phyloP scores from a whole-genome alignment of 768 basidiomycete genomes.

The Steccherinum ochraceum region DNA sequence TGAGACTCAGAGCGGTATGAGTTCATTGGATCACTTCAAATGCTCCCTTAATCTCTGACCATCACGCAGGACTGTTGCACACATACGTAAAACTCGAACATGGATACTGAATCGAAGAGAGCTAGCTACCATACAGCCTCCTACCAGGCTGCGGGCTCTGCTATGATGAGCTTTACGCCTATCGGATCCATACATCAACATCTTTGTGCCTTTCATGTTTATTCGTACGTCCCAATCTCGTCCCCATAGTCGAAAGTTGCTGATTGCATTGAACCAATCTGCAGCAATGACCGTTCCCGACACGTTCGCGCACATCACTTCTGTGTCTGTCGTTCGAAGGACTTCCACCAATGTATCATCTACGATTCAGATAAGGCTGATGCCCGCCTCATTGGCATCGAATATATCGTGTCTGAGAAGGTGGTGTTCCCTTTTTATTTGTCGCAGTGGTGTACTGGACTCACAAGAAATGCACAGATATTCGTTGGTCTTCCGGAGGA shows the following conservation, averaged over 20 bases:
- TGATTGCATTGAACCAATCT: no score
- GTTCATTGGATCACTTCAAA: no score
- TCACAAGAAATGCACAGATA: constrained; percentile 13
- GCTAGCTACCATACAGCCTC: constrained; percentile 20
- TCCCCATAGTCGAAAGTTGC: not conserved
- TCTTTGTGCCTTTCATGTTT: constrained; percentile 28
- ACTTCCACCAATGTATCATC: constrained; percentile 39
- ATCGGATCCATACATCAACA: constrained; percentile 28
- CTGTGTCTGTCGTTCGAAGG: constrained; percentile 31
- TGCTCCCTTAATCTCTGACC: no score
- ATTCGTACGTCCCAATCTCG: constrained; percentile 19
- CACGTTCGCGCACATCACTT: constrained; percentile 39
- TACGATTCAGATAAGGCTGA: constrained; percentile 36
- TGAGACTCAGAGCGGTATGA: no score
- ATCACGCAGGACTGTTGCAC: no score
- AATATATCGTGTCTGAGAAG: constrained; percentile 43
- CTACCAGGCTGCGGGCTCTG: constrained; percentile 21
- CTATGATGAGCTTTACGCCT: constrained; percentile 28
- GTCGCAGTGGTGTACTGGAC: constrained; percentile 1
- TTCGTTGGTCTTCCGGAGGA: constrained; percentile 36
- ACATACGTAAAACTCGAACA: no score
- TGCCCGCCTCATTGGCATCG: constrained; percentile 46
- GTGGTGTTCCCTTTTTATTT: constrained; percentile 9
- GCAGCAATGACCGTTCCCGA: constrained; percentile 25
- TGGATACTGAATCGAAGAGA: constrained; percentile 24